Evolutionary conservation across 2,329 filamentous ascomycete species (phyloP).

Genomic region (Berkeleyomyces rouxiae): DNA sequence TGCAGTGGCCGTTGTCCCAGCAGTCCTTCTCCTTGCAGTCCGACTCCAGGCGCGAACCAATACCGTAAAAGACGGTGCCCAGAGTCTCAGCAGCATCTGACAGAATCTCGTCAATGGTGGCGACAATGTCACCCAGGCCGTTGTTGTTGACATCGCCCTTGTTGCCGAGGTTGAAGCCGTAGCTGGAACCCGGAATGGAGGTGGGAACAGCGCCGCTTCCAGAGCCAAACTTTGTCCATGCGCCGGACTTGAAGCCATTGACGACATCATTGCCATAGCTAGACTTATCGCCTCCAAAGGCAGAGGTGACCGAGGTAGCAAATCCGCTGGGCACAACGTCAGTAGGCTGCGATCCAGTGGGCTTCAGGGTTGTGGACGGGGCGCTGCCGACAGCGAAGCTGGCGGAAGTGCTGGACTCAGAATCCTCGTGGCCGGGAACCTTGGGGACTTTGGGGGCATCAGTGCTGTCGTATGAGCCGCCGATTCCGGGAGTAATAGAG

Average conservation of each 20-base stretch:
- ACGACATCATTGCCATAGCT: not conserved
- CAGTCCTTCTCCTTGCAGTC: constrained; percentile 6
- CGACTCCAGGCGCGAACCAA: constrained; percentile 5
- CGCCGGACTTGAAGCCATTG: not conserved
- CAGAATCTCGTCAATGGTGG: not conserved
- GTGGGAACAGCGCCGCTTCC: not conserved
- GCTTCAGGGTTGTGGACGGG: not conserved
- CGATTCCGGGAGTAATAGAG: not conserved
- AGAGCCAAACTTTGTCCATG: not conserved
- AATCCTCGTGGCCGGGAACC: not conserved
- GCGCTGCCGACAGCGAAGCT: not conserved
- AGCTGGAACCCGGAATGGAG: not conserved
- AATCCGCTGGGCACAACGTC: not conserved
- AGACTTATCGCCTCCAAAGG: no score
- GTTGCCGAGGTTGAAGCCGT: not conserved
- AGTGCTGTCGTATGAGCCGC: not conserved
- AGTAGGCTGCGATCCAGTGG: not conserved
- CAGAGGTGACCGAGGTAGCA: not conserved
- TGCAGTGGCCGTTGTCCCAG: not conserved
- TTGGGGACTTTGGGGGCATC: not conserved
- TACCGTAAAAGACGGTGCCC: constrained; percentile 9
- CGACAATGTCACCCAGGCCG: not conserved
- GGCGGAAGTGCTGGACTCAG: not conserved
- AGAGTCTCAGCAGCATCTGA: not conserved
- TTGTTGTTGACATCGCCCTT: not conserved